Evolutionary conservation across 2,329 filamentous ascomycete species (phyloP).

Genomic region (Gremmenia infestans): DNA sequence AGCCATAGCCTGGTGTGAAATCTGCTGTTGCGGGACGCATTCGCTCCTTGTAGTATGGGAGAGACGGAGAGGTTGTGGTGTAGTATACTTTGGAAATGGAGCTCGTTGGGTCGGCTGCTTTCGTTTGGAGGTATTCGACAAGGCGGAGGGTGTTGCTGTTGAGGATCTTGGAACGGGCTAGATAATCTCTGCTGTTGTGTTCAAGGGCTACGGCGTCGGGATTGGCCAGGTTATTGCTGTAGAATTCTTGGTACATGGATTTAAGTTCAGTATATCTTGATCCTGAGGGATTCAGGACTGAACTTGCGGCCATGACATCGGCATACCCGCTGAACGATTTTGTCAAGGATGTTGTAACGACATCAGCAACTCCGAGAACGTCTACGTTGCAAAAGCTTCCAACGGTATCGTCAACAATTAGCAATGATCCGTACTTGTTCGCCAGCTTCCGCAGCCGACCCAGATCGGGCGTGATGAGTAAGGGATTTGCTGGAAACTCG

Average conservation of each 20-base stretch:
- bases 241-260: slow-evolving; percentile 24
- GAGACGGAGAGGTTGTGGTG: slow-evolving; percentile 32
- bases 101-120: slow-evolving; percentile 15
- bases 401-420: slow-evolving; percentile 36
- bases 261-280: slow-evolving; percentile 37
- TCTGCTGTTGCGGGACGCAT: slow-evolving; percentile 35
- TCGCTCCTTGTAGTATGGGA: slow-evolving; percentile 22
- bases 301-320: slow-evolving; percentile 49
- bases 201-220: slow-evolving; percentile 43
- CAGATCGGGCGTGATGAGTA: slow-evolving; percentile 40
- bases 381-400: slow-evolving; percentile 37
- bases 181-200: slow-evolving; percentile 41
- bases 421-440: slow-evolving; percentile 27
- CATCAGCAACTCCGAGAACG: slow-evolving; percentile 43
- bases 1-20: slow-evolving; percentile 50
- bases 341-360: slow-evolving; percentile 49
- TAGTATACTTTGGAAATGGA: slow-evolving; percentile 41
- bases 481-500: slow-evolving; percentile 47
- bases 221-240: slow-evolving; percentile 43
- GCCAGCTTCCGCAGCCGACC: slow-evolving; percentile 37
- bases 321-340: slow-evolving; percentile 54
- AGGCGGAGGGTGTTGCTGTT: slow-evolving; percentile 41
- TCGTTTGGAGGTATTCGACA: slow-evolving; percentile 34
- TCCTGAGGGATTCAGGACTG: slow-evolving; percentile 45
- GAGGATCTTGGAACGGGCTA: slow-evolving; percentile 35